Evolutionary conservation across 1,284 basidiomycete species (phyloP).

Genomic region (Tylopilus sp.): DNA sequence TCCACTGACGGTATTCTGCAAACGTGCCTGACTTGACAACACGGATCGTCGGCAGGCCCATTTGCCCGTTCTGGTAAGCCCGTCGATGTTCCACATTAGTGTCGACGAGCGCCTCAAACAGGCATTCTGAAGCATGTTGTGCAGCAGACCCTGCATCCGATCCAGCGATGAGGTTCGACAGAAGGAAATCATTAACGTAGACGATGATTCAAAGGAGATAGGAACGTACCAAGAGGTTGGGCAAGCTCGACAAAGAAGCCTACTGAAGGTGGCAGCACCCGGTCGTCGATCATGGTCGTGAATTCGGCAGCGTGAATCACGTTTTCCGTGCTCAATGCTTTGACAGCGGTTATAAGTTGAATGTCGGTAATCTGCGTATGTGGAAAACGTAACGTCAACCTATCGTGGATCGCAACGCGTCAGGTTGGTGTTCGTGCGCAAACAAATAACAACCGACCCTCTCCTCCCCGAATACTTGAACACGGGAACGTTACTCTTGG

Average conservation of each 20-base stretch:
- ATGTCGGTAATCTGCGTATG: slow-evolving; percentile 12
- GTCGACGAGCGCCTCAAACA: slow-evolving; percentile 23
- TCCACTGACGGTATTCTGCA: slow-evolving; percentile 21
- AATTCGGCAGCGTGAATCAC: slow-evolving; percentile 24
- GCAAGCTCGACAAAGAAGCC: slow-evolving; percentile 14
- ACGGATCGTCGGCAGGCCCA: slow-evolving; percentile 15
- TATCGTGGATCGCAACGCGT: slow-evolving; percentile 8
- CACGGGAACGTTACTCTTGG: slow-evolving; percentile 14
- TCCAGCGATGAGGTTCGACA: neutral
- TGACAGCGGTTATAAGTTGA: slow-evolving; percentile 19
- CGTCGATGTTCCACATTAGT: neutral
- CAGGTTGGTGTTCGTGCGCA: too few relatives aligned
- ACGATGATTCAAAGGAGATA: neutral
- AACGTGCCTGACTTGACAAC: slow-evolving; percentile 20
- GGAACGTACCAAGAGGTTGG: neutral
- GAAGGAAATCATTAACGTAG: neutral
- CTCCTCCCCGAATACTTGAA: slow-evolving; percentile 26
- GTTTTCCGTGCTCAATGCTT: slow-evolving; percentile 6
- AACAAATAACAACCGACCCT: slow-evolving; percentile 9
- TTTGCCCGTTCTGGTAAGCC: slow-evolving; percentile 9
- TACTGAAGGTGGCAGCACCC: slow-evolving; percentile 4
- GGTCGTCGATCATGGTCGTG: slow-evolving; percentile 23
- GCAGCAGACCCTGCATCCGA: slow-evolving; percentile 14
- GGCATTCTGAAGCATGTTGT: slow-evolving; percentile 4
- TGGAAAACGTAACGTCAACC: slow-evolving; percentile 19